Evolutionary conservation across 2,329 filamentous ascomycete genomes (phyloP).

Genomic region (Lasiodiplodia citricola): DNA sequence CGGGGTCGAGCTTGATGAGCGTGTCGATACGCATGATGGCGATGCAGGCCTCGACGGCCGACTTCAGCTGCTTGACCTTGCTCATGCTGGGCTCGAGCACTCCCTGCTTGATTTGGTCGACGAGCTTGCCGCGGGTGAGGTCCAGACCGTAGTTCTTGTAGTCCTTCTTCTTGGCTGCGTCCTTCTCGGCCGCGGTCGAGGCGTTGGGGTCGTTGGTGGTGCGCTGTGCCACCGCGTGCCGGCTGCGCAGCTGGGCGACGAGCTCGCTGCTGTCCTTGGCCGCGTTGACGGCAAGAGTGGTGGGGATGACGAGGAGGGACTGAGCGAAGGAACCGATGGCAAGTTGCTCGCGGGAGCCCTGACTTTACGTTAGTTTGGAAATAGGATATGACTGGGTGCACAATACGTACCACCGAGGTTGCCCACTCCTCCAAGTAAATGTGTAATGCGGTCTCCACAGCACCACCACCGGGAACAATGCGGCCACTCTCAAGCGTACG

Average conservation of each 20-base stretch:
- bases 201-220: slow-evolving; percentile 73
- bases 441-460: slow-evolving; percentile 97
- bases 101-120: slow-evolving; percentile 91
- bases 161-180: slow-evolving; percentile 88
- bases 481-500: slow-evolving; percentile 94
- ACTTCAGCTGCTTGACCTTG: slow-evolving; percentile 98
- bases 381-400: background rate
- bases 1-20: slow-evolving; percentile 95
- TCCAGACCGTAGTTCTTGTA: slow-evolving; percentile 99
- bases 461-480: slow-evolving; percentile 94
- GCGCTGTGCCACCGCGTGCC: slow-evolving; percentile 92
- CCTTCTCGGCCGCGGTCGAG: slow-evolving; percentile 78
- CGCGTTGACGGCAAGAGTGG: slow-evolving; percentile 95
- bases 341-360: slow-evolving; percentile 92
- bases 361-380: slow-evolving; percentile 2
- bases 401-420: slow-evolving; percentile 76
- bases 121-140: slow-evolving; percentile 83
- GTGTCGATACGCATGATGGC: slow-evolving; percentile 99
- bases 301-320: slow-evolving; percentile 90
- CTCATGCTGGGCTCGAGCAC: slow-evolving; percentile 97
- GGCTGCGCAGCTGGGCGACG: slow-evolving; percentile 90
- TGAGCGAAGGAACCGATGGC: slow-evolving; percentile 98
- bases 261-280: slow-evolving; percentile 96
- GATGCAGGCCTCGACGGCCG: slow-evolving; percentile 96
- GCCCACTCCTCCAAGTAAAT: slow-evolving; percentile 99